A percentile compares a stretch with the other conserved stretches of the same genome.
These are phyloP conservation scores for Penicillium samsonianum DNA, from an alignment of 495 filamentous ascomycete species.

Conservation along the genomic window DNA sequence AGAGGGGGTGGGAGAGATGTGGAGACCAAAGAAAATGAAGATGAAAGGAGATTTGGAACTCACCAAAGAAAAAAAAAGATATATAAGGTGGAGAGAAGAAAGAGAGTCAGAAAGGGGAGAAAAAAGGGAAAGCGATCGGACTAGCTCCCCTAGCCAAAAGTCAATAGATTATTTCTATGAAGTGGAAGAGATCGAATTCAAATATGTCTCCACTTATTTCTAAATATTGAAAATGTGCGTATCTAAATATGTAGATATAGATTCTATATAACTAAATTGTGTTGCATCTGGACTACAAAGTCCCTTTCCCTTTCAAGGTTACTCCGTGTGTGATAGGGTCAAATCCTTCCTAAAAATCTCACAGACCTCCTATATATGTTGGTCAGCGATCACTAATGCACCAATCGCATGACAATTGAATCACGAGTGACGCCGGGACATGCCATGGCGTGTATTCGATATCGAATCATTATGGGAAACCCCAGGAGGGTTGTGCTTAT, in stretches of 20 bases:
- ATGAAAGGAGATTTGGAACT: constrained; percentile 22
- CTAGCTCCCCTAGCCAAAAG: constrained; percentile 6
- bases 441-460: constrained; percentile 11
- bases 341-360: constrained; percentile 3
- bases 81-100: constrained; percentile 14
- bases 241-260: neutral
- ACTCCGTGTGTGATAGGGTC: constrained; percentile 7
- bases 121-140: constrained; percentile 13
- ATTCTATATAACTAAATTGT: too few relatives aligned
- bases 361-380: constrained; percentile 8
- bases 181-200: constrained; percentile 6
- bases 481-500: neutral
- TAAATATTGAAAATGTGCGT: neutral
- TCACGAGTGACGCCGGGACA: constrained; percentile 19
- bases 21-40: constrained; percentile 5
- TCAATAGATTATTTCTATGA: neutral
- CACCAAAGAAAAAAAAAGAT: neutral
- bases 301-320: too few relatives aligned
- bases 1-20: constrained; percentile 11
- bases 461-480: constrained; percentile 6
- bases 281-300: too few relatives aligned
- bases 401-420: constrained; percentile 26
- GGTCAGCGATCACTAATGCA: constrained; percentile 16
- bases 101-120: neutral
- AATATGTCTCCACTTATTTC: constrained; percentile 1